These are phyloP conservation scores for Fraxinus floribunda DNA, from an alignment of 305 asterid genomes.

Conservation along the genomic window DNA sequence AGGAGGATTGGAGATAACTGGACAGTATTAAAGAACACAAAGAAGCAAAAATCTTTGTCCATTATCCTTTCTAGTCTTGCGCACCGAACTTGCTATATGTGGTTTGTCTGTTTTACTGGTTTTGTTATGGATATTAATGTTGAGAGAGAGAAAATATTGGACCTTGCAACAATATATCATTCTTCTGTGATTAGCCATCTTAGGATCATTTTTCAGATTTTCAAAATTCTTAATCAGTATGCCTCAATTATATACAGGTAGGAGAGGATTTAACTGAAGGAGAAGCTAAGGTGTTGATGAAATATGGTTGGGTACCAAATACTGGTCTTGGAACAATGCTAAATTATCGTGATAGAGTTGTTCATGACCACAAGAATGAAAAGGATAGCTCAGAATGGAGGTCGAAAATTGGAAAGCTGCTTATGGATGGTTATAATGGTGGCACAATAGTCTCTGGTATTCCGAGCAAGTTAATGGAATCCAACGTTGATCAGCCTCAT, in stretches of 20 bases:
- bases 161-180: not conserved
- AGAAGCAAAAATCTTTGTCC: not conserved
- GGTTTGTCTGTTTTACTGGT: not conserved
- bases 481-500: constrained; percentile 29
- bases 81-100: not conserved
- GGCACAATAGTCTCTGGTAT: constrained; percentile 47
- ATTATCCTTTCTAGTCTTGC: not conserved
- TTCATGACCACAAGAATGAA: constrained; percentile 69
- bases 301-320: constrained; percentile 83
- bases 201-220: not conserved
- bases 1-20: not conserved
- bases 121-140: not conserved
- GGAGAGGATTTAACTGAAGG: constrained; percentile 86
- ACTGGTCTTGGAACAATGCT: constrained; percentile 91
- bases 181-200: not conserved
- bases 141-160: not conserved
- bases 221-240: not conserved
- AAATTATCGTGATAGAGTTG: constrained; percentile 77
- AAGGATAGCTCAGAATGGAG: constrained; percentile 75
- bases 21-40: not conserved
- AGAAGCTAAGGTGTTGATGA: constrained; percentile 71
- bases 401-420: constrained; percentile 78
- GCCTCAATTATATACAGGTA: constrained; percentile 42
- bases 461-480: constrained; percentile 38
- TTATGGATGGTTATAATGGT: constrained; percentile 71